phyloP scores from a whole-genome alignment of 306 rosid species.

The Albizia julibrissin region DNA sequence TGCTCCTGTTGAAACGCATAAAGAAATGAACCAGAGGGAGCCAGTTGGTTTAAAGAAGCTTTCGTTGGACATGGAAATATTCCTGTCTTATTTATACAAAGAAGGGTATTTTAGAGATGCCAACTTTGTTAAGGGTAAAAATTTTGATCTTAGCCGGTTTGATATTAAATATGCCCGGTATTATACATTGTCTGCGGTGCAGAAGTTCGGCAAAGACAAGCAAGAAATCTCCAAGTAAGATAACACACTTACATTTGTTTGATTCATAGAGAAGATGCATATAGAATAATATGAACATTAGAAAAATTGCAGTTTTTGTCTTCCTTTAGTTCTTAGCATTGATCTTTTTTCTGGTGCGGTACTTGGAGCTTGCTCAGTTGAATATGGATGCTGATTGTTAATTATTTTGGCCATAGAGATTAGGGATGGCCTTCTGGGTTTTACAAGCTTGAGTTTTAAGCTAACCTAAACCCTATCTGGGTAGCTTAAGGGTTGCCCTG shows the following conservation, averaged over 20 bases:
- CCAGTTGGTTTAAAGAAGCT: constrained; percentile 42
- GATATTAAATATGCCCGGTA: constrained; percentile 39
- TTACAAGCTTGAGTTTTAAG: background rate
- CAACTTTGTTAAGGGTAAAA: constrained; percentile 42
- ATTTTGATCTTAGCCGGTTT: constrained; percentile 57
- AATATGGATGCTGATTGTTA: background rate
- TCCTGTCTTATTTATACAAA: constrained; percentile 47
- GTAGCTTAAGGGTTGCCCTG: too few relatives aligned
- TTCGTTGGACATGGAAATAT: constrained; percentile 57
- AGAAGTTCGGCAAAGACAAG: constrained; percentile 56
- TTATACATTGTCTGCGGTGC: constrained; percentile 50
- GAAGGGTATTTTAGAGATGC: constrained; percentile 68
- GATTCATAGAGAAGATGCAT: constrained; percentile 9
- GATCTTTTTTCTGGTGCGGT: background rate
- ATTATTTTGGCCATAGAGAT: background rate
- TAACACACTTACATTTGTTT: background rate
- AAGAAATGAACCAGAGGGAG: constrained; percentile 26
- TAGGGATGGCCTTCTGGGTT: background rate
- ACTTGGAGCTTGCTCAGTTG: background rate
- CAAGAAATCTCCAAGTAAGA: constrained; percentile 78
- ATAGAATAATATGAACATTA: background rate
- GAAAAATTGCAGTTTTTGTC: background rate
- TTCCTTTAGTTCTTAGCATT: background rate
- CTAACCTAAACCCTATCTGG: background rate
- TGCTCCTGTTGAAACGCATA: background rate